Evolutionary conservation across 805 yeast genomes (phyloP).

Genomic region (Lipomyces orientalis): DNA sequence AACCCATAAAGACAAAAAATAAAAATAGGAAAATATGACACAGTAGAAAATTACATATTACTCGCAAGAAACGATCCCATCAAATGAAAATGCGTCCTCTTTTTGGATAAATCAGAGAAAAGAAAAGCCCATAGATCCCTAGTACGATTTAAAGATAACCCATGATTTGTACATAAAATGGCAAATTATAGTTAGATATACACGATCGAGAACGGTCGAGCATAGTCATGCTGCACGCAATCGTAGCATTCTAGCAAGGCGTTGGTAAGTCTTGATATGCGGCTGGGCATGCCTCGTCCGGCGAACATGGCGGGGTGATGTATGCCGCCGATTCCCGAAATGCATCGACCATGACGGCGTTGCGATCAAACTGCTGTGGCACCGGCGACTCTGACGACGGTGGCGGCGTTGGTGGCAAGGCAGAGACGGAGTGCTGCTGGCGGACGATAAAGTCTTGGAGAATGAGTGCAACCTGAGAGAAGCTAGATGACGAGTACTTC

Average conservation of each 20-base stretch:
- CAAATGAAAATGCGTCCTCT: constrained; percentile 1
- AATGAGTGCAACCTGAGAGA: constrained; percentile 37
- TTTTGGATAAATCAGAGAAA: not conserved
- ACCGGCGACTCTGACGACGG: constrained; percentile 21
- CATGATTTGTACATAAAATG: constrained; percentile 1
- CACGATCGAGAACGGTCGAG: constrained; percentile 1
- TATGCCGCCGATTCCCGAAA: constrained; percentile 10
- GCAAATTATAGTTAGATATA: constrained; percentile 8
- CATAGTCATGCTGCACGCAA: not conserved
- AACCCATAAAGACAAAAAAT: constrained; percentile 1
- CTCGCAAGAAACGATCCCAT: not conserved
- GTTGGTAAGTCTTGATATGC: not conserved
- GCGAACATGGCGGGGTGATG: constrained; percentile 35
- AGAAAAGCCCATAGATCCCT: not conserved
- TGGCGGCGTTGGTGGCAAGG: constrained; percentile 36
- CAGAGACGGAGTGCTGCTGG: constrained; percentile 27
- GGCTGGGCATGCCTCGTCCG: constrained; percentile 25
- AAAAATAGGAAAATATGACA: not conserved
- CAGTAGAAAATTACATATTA: not conserved
- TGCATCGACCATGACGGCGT: constrained; percentile 6
- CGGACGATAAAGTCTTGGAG: constrained; percentile 36
- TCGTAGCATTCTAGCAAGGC: not conserved
- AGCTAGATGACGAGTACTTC: constrained; percentile 45
- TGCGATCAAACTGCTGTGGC: constrained; percentile 3
- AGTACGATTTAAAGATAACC: not conserved